phyloP scores from a whole-genome alignment of 2,329 filamentous ascomycete species.

The Monosporascus ibericus region DNA sequence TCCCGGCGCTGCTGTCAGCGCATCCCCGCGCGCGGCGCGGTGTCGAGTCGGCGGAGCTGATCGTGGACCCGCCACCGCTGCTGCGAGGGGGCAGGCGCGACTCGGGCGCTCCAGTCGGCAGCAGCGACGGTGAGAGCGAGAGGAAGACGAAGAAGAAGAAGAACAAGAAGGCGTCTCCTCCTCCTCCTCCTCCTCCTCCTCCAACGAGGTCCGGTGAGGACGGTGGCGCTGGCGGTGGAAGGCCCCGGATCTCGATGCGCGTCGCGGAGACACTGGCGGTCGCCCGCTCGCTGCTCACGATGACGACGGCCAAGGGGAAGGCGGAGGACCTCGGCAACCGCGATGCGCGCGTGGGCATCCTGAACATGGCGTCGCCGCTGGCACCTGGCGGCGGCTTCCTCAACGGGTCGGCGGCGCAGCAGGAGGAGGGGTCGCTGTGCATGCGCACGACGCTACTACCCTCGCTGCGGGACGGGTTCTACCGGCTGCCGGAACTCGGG shows the following conservation, averaged over 20 bases:
- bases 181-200: too few species aligned
- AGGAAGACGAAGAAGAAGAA: not conserved
- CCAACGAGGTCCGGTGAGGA: too few species aligned
- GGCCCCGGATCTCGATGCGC: constrained; percentile 36
- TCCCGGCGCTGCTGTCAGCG: constrained; percentile 48
- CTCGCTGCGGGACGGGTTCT: constrained; percentile 51
- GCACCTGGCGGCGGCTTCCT: constrained; percentile 56
- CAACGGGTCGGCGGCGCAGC: constrained; percentile 52
- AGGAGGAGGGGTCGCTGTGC: constrained; percentile 60
- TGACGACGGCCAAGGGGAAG: not conserved
- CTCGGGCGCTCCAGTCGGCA: not conserved
- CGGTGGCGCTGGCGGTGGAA: not conserved
- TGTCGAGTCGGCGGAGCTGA: constrained; percentile 44
- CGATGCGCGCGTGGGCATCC: constrained; percentile 38
- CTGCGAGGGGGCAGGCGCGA: too few species aligned
- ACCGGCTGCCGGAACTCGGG: constrained; percentile 52
- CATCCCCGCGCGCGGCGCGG: constrained; percentile 51
- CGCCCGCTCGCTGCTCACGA: constrained; percentile 31
- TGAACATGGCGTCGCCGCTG: constrained; percentile 60
- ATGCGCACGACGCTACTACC: constrained; percentile 54
- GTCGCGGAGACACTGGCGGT: constrained; percentile 48
- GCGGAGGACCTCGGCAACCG: constrained; percentile 10
- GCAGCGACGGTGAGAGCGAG: not conserved
- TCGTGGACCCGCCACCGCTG: constrained; percentile 24
- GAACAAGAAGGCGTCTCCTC: not conserved